Base-by-base conservation (phyloP, 2,329 filamentous ascomycete species). In the Neopestalotiopsis clavispora region DNA sequence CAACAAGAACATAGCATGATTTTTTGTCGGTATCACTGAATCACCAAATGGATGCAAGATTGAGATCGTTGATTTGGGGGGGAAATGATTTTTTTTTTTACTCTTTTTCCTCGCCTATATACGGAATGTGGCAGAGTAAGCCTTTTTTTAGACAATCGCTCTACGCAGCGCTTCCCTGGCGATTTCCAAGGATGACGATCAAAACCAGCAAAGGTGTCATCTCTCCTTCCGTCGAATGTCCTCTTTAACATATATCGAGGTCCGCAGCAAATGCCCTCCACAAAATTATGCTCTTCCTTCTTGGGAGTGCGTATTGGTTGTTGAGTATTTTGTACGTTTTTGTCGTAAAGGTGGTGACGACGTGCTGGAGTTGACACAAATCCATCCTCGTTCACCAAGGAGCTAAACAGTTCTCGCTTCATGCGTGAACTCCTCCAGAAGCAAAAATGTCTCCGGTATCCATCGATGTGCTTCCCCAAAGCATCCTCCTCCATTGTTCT, bases 81-180 rank as follows among this genome's bases (percentile, higher is more conserved):
- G 13, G 23, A 9, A 59, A 56, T 56, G 23, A 28, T 7, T 23
- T 34, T 59, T 34, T 59, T 59, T 59, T 59, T 23, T 32, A 59
- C 30, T 59, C 57, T 59, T 59, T 59, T 59, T 58, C 23, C 30
- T 59, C 30, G 63, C 67, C 67, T 69, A 69, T 69, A 66, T 69
- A 64, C 67, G 67, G 59, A 45, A 38, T 69, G 67, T 64, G 67
- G 67, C 58, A 62, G 63, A 63, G 63, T 57, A 45, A 66, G 63
- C 67, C 57, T 66, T 38, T 40, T 60, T 34, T 20, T 61, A 23
- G 52, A 52, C 56, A 32, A 56, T 49, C 20, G 38, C 57, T n/a
- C 45, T 38, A 42, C 57, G 45, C 45, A 17, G 20, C 17, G 45
- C 45, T 17, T 52, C 45, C 17, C 17, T 52, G 17, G n/a, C 45